Evolutionary conservation across 306 rosid species (phyloP), one percentile per base, ranked within the genome.

Genomic region (Prunus davidiana): DNA sequence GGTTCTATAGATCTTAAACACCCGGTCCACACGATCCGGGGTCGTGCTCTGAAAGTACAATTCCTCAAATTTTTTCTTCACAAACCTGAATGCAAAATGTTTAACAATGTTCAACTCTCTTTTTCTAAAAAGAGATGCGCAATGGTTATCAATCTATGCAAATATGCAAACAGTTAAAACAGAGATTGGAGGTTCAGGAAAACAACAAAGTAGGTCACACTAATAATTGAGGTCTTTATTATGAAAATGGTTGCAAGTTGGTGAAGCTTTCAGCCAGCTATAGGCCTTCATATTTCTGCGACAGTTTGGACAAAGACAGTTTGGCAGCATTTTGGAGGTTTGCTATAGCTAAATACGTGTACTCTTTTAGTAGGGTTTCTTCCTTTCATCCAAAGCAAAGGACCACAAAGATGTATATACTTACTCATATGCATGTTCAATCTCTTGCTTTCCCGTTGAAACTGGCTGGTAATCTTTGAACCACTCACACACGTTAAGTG

Each of bases 11-110:
- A 92, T 88, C 89, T 96, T 96, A 22, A 96, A 96, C 61, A 88
- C 98, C 0, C 99, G 89, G 74, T 96, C 99, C 14, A 96, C 98
- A 0, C 96, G 83, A 49, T 96, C 99, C 1, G 93, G 96, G 22
- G 98, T 82, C 3, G 97, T 91, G 90, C 86, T 96, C 84, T 96
- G 96, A 43, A 92, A 96, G 67, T 96, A 96, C 81, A 92, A 80
- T 72, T 96, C 97, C 87, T 96, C 98, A 9, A 96, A 96, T 52
- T 92, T 96, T 78, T 96, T 96, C 97, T 96, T 96, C 86, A 96
- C 96, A 76, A 85, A 96, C 98, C 98, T 92, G 90, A 72, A 76
- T 8, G 64, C 67, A 72, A 28, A 25, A 38, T 47, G 47, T 58
- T 47, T 25, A n/a, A 16, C 62, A 49, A 32, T 66, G 50, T 43